Percentiles rank a stretch among this genome's conserved stretches.
Conservation (phyloP, 1,139 yeast genomes). For the Pichia sp. region DNA sequence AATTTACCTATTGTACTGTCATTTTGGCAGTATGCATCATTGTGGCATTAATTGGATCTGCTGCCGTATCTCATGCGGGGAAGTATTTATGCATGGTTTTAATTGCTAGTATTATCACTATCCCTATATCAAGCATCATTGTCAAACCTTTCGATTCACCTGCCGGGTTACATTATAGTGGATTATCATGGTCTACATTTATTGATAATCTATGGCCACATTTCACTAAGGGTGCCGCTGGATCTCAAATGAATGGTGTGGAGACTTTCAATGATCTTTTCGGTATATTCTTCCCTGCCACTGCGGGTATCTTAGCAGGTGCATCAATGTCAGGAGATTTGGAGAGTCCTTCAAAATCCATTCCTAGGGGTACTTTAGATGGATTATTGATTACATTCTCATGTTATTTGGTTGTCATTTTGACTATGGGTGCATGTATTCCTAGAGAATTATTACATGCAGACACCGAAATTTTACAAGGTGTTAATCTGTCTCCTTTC, state of each 20-base stretch:
- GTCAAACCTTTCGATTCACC: constrained; percentile 52
- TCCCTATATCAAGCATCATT: constrained; percentile 70
- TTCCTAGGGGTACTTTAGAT: constrained; percentile 83
- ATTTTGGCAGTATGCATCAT: constrained; percentile 67
- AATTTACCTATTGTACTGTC: constrained; percentile 38
- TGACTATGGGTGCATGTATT: constrained; percentile 71
- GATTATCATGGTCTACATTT: constrained; percentile 63
- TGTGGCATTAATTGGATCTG: constrained; percentile 77
- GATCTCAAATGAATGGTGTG: constrained; percentile 56
- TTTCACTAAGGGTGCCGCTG: constrained; percentile 89
- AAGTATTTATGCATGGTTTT: constrained; percentile 63
- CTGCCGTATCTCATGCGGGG: constrained; percentile 79
- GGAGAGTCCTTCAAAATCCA: constrained; percentile 73
- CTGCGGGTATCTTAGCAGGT: constrained; percentile 98
- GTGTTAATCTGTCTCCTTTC: constrained; percentile 63
- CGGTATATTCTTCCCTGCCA: constrained; percentile 96
- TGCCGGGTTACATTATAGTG: constrained; percentile 54
- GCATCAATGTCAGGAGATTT: constrained; percentile 99
- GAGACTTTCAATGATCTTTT: constrained; percentile 81
- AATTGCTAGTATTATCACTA: constrained; percentile 66
- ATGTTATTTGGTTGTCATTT: constrained; percentile 66
- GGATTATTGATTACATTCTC: constrained; percentile 72
- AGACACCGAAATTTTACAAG: constrained; percentile 80
- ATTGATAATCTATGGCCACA: constrained; percentile 62
- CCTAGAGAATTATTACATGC: constrained; percentile 69